These are phyloP conservation scores for Daldinia grandis DNA, from an alignment of 495 filamentous ascomycete genomes.

Conservation along the genomic window DNA sequence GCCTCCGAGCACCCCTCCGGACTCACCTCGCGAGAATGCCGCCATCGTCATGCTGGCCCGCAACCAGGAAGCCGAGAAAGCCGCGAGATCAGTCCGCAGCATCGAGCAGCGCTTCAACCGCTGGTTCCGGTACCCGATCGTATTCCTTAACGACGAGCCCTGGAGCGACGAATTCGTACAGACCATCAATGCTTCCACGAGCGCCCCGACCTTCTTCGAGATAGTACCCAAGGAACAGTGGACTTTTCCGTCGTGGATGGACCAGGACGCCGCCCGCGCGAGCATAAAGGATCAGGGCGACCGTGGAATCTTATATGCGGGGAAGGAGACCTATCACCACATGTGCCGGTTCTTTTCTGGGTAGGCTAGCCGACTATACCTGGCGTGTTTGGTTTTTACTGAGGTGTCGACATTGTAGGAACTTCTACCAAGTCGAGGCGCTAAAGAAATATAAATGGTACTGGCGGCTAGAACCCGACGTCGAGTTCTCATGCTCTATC, in stretches of 20 bases:
- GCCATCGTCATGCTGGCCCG: constrained; percentile 92
- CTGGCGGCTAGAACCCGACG: constrained; percentile 63
- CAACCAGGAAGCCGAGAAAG: constrained; percentile 89
- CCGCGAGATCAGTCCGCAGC: constrained; percentile 88
- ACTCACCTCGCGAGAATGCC: constrained; percentile 83
- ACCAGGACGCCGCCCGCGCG: constrained; percentile 79
- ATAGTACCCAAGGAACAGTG: constrained; percentile 83
- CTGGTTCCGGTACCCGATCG: constrained; percentile 96
- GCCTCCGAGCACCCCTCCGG: constrained; percentile 39
- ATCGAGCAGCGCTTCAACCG: constrained; percentile 97
- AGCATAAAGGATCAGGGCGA: constrained; percentile 88
- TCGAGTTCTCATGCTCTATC: constrained; percentile 62
- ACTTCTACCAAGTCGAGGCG: constrained; percentile 59
- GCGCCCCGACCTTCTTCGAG: constrained; percentile 79
- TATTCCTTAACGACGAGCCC: constrained; percentile 92
- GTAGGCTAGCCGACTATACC: constrained; percentile 51
- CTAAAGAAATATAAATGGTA: constrained; percentile 61
- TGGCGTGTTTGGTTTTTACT: constrained; percentile 1
- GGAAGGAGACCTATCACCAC: constrained; percentile 98
- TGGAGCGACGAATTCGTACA: constrained; percentile 88
- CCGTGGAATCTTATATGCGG: constrained; percentile 91
- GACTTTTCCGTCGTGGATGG: constrained; percentile 93
- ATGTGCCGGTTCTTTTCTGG: constrained; percentile 98
- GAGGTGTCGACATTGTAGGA: constrained; percentile 55
- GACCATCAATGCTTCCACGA: constrained; percentile 80